These are phyloP conservation scores for Neonectria neomacrospora DNA, from an alignment of 2,329 filamentous ascomycete species.

Conservation along the genomic window DNA sequence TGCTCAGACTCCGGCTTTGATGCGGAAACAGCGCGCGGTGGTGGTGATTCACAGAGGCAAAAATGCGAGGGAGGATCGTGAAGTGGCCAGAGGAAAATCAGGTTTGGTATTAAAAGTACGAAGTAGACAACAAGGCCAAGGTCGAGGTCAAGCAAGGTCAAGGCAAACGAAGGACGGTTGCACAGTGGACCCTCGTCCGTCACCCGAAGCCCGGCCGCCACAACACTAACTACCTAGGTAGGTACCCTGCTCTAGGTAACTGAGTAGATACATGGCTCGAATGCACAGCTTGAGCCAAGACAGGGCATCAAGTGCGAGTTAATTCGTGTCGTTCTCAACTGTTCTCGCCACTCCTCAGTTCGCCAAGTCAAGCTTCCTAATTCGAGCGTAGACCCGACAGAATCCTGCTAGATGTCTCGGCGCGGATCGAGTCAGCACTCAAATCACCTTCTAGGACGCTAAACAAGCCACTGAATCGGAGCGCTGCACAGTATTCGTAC, in stretches of 20 bases:
- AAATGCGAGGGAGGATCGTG: background rate
- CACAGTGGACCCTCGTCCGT: conserved; percentile 14
- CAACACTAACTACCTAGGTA: no score
- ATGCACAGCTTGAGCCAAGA: background rate
- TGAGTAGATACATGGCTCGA: background rate
- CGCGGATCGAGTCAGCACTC: conserved; percentile 8
- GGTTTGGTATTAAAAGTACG: conserved; percentile 16
- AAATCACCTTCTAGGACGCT: background rate
- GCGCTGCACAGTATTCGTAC: background rate
- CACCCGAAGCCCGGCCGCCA: conserved; percentile 12
- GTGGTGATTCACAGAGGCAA: background rate
- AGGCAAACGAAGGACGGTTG: conserved; percentile 1
- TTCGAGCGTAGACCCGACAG: background rate
- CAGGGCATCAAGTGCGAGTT: conserved; percentile 1
- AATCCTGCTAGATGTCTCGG: background rate
- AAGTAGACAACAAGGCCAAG: background rate
- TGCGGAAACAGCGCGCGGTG: background rate
- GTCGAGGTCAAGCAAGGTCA: no score
- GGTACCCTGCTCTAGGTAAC: background rate
- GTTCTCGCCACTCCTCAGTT: background rate
- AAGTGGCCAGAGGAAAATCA: conserved; percentile 1
- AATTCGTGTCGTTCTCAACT: background rate
- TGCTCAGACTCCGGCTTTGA: background rate
- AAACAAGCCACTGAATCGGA: background rate
- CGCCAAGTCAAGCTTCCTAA: background rate